Conservation (phyloP, 768 basidiomycete genomes). For the Boletus patriciae region DNA sequence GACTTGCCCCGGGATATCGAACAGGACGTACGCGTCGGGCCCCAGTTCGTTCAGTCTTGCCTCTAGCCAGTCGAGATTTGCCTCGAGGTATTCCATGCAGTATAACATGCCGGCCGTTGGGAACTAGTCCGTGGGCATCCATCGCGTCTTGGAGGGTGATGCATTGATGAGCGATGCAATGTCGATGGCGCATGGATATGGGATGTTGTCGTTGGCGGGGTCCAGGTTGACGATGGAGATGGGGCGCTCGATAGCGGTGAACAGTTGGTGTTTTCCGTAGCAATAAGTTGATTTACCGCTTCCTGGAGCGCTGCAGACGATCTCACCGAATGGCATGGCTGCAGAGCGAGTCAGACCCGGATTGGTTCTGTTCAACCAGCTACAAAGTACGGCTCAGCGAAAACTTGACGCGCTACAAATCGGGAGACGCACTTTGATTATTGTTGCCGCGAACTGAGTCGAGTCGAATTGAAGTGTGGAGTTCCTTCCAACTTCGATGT, state of each 20-base stretch:
- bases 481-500: no score
- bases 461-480: no score
- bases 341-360: neutral
- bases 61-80: conserved; percentile 90
- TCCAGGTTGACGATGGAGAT: conserved; percentile 94
- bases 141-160: conserved; percentile 85
- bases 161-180: conserved; percentile 85
- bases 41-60: conserved; percentile 62
- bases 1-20: conserved; percentile 97
- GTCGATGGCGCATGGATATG: conserved; percentile 89
- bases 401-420: no score
- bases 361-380: no score
- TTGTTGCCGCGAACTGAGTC: no score
- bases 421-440: no score
- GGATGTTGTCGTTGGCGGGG: conserved; percentile 86
- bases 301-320: conserved; percentile 84
- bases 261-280: conserved; percentile 84
- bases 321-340: conserved; percentile 84
- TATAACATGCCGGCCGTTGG: conserved; percentile 96
- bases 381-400: no score
- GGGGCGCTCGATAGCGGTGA: conserved; percentile 81
- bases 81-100: conserved; percentile 95
- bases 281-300: conserved; percentile 89
- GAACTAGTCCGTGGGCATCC: conserved; percentile 80
- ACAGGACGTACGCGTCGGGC: conserved; percentile 81